These are phyloP conservation scores for Ensete ventricosum DNA, from an alignment of 176 grass and related monocot genomes.

Conservation along the genomic window DNA sequence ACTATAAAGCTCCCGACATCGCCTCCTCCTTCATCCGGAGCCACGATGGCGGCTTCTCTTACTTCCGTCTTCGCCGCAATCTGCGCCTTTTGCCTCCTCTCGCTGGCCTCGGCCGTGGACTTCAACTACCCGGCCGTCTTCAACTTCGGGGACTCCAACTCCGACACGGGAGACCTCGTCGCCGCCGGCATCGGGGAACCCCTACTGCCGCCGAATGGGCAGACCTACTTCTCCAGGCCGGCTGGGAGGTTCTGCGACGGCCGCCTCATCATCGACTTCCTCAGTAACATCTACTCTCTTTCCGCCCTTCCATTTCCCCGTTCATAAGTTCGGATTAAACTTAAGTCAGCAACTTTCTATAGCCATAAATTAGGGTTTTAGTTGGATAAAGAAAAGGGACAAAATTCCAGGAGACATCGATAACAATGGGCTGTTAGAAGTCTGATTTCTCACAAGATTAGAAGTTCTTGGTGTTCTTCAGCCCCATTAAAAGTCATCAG, in stretches of 20 bases:
- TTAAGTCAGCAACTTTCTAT: no score
- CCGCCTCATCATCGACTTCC: slow-evolving; percentile 86
- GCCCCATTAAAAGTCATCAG: no score
- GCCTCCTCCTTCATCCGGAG: no score
- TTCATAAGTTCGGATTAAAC: slow-evolving; percentile 1
- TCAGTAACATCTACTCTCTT: slow-evolving; percentile 39
- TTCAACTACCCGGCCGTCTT: slow-evolving; percentile 73
- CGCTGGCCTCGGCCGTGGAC: slow-evolving; percentile 10
- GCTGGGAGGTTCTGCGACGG: slow-evolving; percentile 83
- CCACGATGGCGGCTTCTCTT: background rate
- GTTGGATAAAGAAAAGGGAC: no score
- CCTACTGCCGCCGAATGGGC: slow-evolving; percentile 70
- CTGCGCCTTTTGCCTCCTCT: background rate
- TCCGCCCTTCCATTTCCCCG: background rate
- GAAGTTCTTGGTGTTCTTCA: no score
- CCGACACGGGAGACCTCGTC: slow-evolving; percentile 76
- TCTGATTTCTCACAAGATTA: no score
- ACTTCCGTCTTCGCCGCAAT: background rate
- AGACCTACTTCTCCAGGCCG: slow-evolving; percentile 69
- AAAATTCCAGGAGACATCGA: no score
- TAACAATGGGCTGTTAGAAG: no score
- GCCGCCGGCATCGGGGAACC: slow-evolving; percentile 62
- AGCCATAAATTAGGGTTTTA: no score
- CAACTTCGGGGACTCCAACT: slow-evolving; percentile 99
- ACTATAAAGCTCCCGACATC: no score